Base-by-base conservation (phyloP, 192 early-diverging fungal species). In the Chytriomyces sp. region DNA sequence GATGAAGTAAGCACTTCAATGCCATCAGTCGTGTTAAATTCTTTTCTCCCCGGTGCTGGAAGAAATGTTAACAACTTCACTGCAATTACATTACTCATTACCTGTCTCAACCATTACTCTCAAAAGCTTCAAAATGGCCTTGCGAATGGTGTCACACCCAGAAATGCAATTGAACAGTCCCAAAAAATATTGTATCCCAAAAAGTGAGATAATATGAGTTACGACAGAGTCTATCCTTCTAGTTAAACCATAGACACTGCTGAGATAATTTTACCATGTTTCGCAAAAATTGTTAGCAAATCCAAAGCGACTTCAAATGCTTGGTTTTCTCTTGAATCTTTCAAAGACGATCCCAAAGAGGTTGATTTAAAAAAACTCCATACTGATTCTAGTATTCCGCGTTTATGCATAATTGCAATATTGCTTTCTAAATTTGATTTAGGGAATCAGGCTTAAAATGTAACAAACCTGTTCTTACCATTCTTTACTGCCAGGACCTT, bases 351-450 rank as follows among this genome's bases (percentile, higher is more conserved):
- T 30, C 55, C 64, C 31, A 61, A 59, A 49, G 26, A 34, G 41
- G 36, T 73, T 32, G 59, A 71, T 59, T 59, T 68, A 25, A 80
- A 65, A 39, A 39, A 64, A 25, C 31, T 22, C 4, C 54, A 54
- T 36, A 80, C 44, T 22, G 72, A 22, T 22, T 79, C 77, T 7
- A 81, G 22, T 19, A 74, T 58, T 28, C 72, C 74, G 3, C 72
- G 65, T 39, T 82, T 81, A 59, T 80, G 77, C 49, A 85, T 73
- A 17, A 75, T 69, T 5, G 34, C 41, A 28, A 82, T 53, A 32
- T 82, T 85, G 44, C 63, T 76, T n/a, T 85, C 80, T 81, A 22
- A 25, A 25, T n/a, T n/a, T n/a, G n/a, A n/a, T n/a, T 60, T 22
- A 33, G 26, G 30, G 31, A 49, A 49, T 49, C 2, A 22, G 44